phyloP scores from a whole-genome alignment of 257 asterid genomes.

The Fraxinus americana region DNA sequence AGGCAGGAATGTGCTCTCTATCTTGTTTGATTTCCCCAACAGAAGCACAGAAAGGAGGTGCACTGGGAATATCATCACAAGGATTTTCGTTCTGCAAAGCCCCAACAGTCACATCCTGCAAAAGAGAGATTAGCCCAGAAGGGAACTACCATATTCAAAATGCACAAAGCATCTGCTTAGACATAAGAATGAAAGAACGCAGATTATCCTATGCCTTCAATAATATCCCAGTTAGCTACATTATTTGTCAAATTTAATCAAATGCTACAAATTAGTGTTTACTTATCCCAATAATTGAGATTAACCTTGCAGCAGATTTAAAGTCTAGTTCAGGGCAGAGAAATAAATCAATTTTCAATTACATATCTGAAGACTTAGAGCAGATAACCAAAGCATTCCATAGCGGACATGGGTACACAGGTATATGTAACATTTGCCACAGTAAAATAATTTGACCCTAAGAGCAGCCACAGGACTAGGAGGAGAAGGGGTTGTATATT shows the following conservation, averaged over 20 bases:
- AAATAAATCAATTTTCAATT: background rate
- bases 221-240: background rate
- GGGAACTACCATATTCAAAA: background rate
- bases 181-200: background rate
- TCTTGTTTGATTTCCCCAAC: constrained; percentile 37
- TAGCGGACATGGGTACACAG: background rate
- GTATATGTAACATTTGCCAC: background rate
- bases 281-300: background rate
- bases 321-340: background rate
- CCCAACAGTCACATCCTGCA: constrained; percentile 37
- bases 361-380: background rate
- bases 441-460: background rate
- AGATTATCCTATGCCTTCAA: background rate
- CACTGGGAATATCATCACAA: constrained; percentile 52
- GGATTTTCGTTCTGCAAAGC: constrained; percentile 25
- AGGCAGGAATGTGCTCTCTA: constrained; percentile 29
- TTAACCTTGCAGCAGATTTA: background rate
- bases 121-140: background rate
- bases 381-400: background rate
- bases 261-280: background rate
- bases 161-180: background rate
- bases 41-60: constrained; percentile 48
- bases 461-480: background rate
- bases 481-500: background rate
- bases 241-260: background rate